Evolutionary conservation across 805 yeast species (phyloP).

Genomic region (Kodamaea neixiangensis): DNA sequence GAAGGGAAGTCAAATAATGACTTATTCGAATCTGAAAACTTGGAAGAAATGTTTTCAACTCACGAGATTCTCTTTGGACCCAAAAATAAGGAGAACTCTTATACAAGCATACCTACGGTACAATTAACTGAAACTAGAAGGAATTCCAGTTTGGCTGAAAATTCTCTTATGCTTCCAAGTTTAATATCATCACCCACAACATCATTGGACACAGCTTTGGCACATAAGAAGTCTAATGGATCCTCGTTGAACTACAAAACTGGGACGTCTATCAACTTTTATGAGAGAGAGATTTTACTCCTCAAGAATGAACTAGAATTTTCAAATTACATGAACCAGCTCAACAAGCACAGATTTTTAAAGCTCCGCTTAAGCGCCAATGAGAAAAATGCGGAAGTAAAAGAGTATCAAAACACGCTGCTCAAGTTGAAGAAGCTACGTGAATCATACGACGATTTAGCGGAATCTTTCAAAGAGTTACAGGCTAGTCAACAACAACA

Average conservation of each 20-base stretch:
- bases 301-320: conserved; percentile 63
- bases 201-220: conserved; percentile 23
- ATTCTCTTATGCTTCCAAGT: not conserved
- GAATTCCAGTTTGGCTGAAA: conserved; percentile 6
- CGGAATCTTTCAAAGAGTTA: conserved; percentile 10
- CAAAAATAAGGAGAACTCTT: not conserved
- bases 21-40: not conserved
- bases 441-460: conserved; percentile 11
- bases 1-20: not conserved
- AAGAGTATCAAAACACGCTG: not conserved
- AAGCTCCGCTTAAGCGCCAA: conserved; percentile 7
- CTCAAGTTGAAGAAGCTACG: conserved; percentile 13
- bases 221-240: conserved; percentile 16
- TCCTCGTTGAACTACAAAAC: conserved; percentile 7
- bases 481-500: conserved; percentile 8
- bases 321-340: conserved; percentile 51
- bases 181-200: conserved; percentile 23
- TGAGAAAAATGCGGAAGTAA: not conserved
- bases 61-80: conserved; percentile 34
- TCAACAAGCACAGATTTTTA: conserved; percentile 36
- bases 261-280: conserved; percentile 42
- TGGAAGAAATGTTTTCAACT: conserved; percentile 26
- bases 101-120: not conserved
- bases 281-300: conserved; percentile 58
- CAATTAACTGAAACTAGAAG: not conserved